Conservation (phyloP, 371 early-diverging fungal genomes). For the Apophysomyces ossiformis region DNA sequence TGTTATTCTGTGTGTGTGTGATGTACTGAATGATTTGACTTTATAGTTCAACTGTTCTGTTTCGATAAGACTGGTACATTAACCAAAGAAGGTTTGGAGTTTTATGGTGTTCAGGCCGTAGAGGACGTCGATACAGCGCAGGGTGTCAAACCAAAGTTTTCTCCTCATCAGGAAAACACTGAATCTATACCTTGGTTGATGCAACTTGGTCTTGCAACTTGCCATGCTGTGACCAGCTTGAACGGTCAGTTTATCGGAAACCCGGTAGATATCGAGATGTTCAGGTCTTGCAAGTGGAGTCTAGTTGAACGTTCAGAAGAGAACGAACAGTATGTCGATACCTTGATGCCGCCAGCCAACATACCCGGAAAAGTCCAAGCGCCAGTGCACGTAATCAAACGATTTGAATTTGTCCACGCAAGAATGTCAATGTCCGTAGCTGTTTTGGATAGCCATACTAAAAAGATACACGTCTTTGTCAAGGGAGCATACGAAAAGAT, state of each 20-base stretch:
- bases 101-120: constrained; percentile 43
- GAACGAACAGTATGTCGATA: constrained; percentile 33
- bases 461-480: constrained; percentile 61
- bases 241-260: constrained; percentile 78
- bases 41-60: constrained; percentile 75
- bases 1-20: neutral
- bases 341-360: constrained; percentile 28
- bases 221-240: constrained; percentile 78
- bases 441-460: constrained; percentile 49
- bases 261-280: constrained; percentile 89
- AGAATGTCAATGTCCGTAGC: constrained; percentile 81
- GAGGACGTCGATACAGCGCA: constrained; percentile 6
- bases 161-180: constrained; percentile 28
- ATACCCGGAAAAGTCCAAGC: constrained; percentile 9
- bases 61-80: constrained; percentile 91
- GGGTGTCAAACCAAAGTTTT: constrained; percentile 21
- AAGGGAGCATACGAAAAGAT: constrained; percentile 81
- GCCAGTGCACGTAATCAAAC: constrained; percentile 54
- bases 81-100: constrained; percentile 78
- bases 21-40: too few species aligned
- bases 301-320: constrained; percentile 20
- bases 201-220: constrained; percentile 64
- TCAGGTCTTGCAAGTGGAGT: constrained; percentile 60
- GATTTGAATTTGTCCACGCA: constrained; percentile 81
- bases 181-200: constrained; percentile 30